A percentile compares a stretch with the other conserved stretches of the same genome.
phyloP scores from a whole-genome alignment of 768 basidiomycete species.

The Tricholoma sp. region DNA sequence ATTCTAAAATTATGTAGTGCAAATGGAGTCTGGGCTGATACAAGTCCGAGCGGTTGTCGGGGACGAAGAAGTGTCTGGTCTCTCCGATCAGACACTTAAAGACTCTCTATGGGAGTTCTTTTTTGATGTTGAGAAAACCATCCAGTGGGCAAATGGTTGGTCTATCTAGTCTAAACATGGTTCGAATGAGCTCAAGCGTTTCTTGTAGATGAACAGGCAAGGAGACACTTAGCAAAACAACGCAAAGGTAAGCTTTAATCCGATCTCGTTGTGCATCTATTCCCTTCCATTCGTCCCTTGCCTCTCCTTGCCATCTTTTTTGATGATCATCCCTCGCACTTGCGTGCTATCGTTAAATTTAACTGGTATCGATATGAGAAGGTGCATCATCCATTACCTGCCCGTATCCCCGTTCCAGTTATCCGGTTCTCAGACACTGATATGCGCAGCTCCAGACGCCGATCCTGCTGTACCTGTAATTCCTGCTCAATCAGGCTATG shows the following conservation, averaged over 20 bases:
- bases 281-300: conserved; percentile 24
- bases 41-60: conserved; percentile 68
- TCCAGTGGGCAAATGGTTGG: conserved; percentile 73
- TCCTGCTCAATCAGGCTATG: conserved; percentile 13
- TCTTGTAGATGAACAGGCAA: conserved; percentile 63
- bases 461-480: conserved; percentile 14
- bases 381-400: conserved; percentile 47
- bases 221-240: conserved; percentile 57
- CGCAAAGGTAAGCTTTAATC: conserved; percentile 74
- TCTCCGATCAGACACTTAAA: conserved; percentile 71
- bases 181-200: conserved; percentile 10
- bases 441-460: conserved; percentile 6
- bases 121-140: conserved; percentile 76
- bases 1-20: conserved; percentile 31
- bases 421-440: conserved; percentile 4
- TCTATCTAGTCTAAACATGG: conserved; percentile 2
- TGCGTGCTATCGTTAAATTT: conserved; percentile 7
- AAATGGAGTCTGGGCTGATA: conserved; percentile 69
- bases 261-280: conserved; percentile 16
- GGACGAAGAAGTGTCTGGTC: conserved; percentile 52
- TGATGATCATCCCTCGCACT: conserved; percentile 10
- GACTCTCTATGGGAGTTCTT: conserved; percentile 84
- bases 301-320: conserved; percentile 16
- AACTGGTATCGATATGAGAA: conserved; percentile 41
- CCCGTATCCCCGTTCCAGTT: conserved; percentile 9